Conservation (phyloP, 768 basidiomycete species). For the Mycena latifolia region DNA sequence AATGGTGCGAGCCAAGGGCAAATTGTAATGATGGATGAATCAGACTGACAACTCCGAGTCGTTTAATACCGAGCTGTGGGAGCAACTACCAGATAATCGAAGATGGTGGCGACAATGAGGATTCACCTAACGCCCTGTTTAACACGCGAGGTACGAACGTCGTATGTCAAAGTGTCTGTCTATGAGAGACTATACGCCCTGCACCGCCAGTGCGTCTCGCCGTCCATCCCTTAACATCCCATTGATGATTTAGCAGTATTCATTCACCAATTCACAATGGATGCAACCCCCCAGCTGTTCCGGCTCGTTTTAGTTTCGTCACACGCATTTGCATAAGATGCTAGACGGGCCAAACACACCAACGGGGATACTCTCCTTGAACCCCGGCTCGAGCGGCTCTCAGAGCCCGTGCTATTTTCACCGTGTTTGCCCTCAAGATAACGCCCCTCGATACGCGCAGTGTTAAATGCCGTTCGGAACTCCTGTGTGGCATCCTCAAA, state of each 20-base stretch:
- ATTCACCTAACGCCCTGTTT: no score
- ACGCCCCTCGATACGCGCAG: constrained; percentile 1
- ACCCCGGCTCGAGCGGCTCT: constrained; percentile 1
- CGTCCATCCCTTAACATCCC: background rate
- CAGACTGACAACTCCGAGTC: background rate
- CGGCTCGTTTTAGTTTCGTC: background rate
- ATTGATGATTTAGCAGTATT: background rate
- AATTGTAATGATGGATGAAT: background rate
- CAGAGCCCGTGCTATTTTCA: constrained; percentile 4
- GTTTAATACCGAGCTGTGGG: background rate
- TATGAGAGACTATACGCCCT: no score
- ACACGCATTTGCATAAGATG: background rate
- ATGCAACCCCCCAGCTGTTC: background rate
- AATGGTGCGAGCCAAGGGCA: background rate
- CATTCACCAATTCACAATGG: background rate
- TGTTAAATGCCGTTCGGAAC: constrained; percentile 1
- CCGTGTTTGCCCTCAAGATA: constrained; percentile 1
- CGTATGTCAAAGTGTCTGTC: no score
- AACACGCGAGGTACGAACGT: no score
- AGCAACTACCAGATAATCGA: no score
- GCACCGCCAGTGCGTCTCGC: background rate
- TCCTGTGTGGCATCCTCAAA: constrained; percentile 2
- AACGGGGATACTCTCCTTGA: background rate
- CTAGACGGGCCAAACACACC: background rate
- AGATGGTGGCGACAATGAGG: no score